Evolutionary conservation across 495 filamentous ascomycete species (phyloP), one percentile per base, ranked within the genome.

Genomic region (Amniculicola lignicola): DNA sequence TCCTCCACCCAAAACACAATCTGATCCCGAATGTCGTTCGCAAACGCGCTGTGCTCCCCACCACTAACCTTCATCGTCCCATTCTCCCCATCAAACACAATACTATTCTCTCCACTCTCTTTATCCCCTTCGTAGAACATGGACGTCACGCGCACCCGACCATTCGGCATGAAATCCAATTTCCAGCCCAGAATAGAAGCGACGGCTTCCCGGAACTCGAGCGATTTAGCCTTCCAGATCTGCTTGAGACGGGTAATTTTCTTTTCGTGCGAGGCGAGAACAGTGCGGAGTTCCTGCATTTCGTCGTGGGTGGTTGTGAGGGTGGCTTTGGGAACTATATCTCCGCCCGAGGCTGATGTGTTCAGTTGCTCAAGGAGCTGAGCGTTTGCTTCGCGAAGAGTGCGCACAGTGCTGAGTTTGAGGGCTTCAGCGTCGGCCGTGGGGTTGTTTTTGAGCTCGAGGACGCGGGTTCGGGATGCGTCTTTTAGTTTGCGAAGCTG

Each of bases 61-160:
- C 93, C 93, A 14, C 84, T 85, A 54, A 97, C 86, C 75, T 97
- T 97, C 93, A 98, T 98, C 19, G 89, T 96, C 22, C 93, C 85
- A 57, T 87, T 86, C 70, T 97, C 92, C 19, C 92, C 94, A 73
- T 99, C 93, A 71, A 99, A 97, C 0, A 96, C 82, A 54, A 99
- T 95, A 41, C 85, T 89, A 58, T 92, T 94, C 77, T 89, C 88
- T 68, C 88, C 79, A 67, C 79, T 38, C 73, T 79, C 78, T 28
- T 71, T 73, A 11, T 78, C 72, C 2, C 49, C 63, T 14, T 87
- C 82, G 61, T 85, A 85, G 65, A 89, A 90, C 65, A 90, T 81
- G 41, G 78, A 83, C 23, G 89, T 90, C 43, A 95, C 86, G 12
- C 86, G 80, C 64, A 95, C 92, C 62, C 91, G 90, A 16, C 93